Percentiles rank a stretch among this genome's conserved stretches.
These are phyloP conservation scores for Sporormia fimetaria DNA, from an alignment of 495 filamentous ascomycete genomes.

Conservation along the genomic window DNA sequence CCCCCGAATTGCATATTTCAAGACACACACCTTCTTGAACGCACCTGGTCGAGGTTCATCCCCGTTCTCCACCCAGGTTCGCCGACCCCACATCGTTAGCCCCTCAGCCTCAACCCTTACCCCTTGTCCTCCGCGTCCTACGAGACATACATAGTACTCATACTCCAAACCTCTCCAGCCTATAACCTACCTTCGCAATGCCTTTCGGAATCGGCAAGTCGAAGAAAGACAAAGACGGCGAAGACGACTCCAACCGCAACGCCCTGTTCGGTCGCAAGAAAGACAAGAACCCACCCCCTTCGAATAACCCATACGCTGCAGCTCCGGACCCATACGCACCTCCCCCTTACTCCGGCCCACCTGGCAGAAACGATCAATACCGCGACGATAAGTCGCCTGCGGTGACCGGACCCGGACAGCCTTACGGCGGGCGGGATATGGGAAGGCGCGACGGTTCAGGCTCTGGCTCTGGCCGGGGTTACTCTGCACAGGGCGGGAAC, in stretches of 20 bases:
- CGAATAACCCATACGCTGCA: slow-evolving; percentile 30
- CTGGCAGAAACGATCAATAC: slow-evolving; percentile 14
- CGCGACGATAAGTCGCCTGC: slow-evolving; percentile 31
- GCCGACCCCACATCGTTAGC: too few species aligned
- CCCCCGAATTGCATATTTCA: too few species aligned
- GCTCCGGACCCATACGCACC: slow-evolving; percentile 15
- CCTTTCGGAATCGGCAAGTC: slow-evolving; percentile 30
- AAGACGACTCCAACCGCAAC: slow-evolving; percentile 21
- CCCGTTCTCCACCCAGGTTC: too few species aligned
- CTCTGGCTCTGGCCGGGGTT: too few species aligned
- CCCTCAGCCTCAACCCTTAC: too few species aligned
- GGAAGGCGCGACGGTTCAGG: too few species aligned
- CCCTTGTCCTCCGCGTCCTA: too few species aligned
- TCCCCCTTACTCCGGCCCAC: slow-evolving; percentile 21
- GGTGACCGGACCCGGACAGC: slow-evolving; percentile 25
- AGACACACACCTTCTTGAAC: too few species aligned
- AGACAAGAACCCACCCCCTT: slow-evolving; percentile 16
- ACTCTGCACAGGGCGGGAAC: slow-evolving; percentile 6
- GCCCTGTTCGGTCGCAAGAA: slow-evolving; percentile 30
- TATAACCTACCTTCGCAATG: too few species aligned
- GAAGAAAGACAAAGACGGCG: slow-evolving; percentile 24
- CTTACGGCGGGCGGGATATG: slow-evolving; percentile 4
- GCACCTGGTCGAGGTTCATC: too few species aligned
- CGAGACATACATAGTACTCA: too few species aligned
- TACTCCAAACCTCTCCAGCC: too few species aligned